Evolutionary conservation across 352 stramenopile genomes (phyloP).

Genomic region (Pythium aquatile): DNA sequence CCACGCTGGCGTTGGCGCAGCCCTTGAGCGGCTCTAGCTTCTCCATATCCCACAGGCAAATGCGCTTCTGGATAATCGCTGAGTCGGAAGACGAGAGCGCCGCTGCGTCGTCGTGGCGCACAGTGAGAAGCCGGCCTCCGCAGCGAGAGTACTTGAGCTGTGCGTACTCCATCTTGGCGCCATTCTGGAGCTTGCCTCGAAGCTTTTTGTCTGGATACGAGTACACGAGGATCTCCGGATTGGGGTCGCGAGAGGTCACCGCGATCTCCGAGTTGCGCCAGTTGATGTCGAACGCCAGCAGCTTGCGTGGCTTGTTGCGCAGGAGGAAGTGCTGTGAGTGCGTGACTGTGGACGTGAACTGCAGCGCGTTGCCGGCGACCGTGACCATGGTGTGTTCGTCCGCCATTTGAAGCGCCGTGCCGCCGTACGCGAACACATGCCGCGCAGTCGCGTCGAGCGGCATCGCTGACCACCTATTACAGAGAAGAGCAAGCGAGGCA

Average conservation of each 20-base stretch:
- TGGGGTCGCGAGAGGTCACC: slow-evolving; percentile 48
- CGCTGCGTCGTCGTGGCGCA: slow-evolving; percentile 34
- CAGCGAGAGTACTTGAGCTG: slow-evolving; percentile 70
- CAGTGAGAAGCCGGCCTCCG: slow-evolving; percentile 50
- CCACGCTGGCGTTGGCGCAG: slow-evolving; percentile 32
- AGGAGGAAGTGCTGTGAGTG: slow-evolving; percentile 66
- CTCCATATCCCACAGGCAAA: slow-evolving; percentile 72
- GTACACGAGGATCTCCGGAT: slow-evolving; percentile 59
- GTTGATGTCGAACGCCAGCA: slow-evolving; percentile 69
- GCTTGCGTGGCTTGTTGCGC: slow-evolving; percentile 44
- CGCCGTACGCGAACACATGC: slow-evolving; percentile 68
- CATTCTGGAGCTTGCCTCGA: slow-evolving; percentile 44
- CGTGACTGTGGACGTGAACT: slow-evolving; percentile 65
- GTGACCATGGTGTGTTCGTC: slow-evolving; percentile 70
- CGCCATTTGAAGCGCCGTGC: slow-evolving; percentile 51
- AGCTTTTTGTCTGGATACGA: slow-evolving; percentile 80
- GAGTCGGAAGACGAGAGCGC: neutral
- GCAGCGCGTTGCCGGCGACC: slow-evolving; percentile 58
- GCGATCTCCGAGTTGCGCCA: slow-evolving; percentile 56
- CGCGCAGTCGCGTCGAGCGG: slow-evolving; percentile 55
- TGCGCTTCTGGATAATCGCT: slow-evolving; percentile 6
- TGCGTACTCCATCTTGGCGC: slow-evolving; percentile 57
- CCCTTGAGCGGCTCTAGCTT: slow-evolving; percentile 47
- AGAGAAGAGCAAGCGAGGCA: neutral
- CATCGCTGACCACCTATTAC: slow-evolving; percentile 19